Conservation (phyloP, 257 asterid species). For the Echites panduratus region DNA sequence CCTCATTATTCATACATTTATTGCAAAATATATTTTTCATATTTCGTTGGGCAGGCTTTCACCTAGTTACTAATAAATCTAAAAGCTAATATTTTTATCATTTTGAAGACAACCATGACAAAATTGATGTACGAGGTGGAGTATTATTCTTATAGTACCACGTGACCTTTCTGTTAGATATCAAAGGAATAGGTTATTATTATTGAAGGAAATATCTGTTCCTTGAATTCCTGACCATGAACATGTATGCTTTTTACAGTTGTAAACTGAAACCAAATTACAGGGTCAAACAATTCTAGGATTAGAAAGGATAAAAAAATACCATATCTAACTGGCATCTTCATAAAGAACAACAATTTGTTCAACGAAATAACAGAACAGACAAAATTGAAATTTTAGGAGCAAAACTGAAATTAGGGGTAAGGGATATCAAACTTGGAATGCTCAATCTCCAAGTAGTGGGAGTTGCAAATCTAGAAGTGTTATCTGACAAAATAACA, state of each 20-base stretch:
- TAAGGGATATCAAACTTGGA: neutral
- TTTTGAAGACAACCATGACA: neutral
- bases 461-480: neutral
- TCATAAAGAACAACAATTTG: neutral
- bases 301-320: neutral
- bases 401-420: neutral
- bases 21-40: no score
- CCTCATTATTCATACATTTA: no score
- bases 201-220: neutral
- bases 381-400: neutral
- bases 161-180: no score
- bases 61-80: neutral
- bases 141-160: neutral
- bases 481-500: neutral
- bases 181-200: neutral
- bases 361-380: neutral
- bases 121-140: neutral
- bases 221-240: neutral
- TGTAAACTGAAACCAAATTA: neutral
- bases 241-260: neutral
- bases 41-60: no score
- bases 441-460: neutral
- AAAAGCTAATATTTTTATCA: neutral
- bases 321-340: neutral
- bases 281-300: neutral